Percentiles rank a stretch among this genome's conserved stretches.
Evolutionary conservation across 2,329 filamentous ascomycete genomes (phyloP).

Genomic region (Penicillium sp.): DNA sequence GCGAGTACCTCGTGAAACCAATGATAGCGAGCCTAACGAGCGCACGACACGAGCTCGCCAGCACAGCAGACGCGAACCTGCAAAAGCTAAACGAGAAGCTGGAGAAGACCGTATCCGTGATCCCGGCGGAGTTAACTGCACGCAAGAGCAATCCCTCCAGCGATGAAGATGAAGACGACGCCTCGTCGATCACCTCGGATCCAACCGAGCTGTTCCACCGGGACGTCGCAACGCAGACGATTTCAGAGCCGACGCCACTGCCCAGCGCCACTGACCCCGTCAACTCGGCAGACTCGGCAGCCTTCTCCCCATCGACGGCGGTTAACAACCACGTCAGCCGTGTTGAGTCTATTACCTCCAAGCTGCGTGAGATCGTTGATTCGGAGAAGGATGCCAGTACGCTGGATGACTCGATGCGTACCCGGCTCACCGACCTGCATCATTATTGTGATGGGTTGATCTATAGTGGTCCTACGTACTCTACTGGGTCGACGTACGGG

Average conservation of each 20-base stretch:
- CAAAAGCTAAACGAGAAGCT: slow-evolving; percentile 56
- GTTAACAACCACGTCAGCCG: slow-evolving; percentile 42
- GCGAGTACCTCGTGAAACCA: slow-evolving; percentile 57
- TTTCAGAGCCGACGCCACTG: slow-evolving; percentile 34
- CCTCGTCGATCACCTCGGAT: slow-evolving; percentile 50
- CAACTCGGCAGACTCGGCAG: slow-evolving; percentile 10
- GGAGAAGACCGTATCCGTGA: slow-evolving; percentile 49
- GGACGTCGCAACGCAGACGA: slow-evolving; percentile 62
- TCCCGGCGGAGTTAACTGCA: slow-evolving; percentile 42
- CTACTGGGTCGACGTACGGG: slow-evolving; percentile 29
- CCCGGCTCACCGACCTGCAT: slow-evolving; percentile 44
- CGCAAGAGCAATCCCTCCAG: slow-evolving; percentile 21
- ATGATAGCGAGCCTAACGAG: slow-evolving; percentile 55
- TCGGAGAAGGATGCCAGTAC: slow-evolving; percentile 35
- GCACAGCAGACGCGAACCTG: slow-evolving; percentile 51
- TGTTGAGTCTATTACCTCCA: slow-evolving; percentile 50
- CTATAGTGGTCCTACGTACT: slow-evolving; percentile 35
- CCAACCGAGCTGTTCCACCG: slow-evolving; percentile 63
- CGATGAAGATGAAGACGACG: slow-evolving; percentile 34
- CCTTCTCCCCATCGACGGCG: slow-evolving; percentile 21
- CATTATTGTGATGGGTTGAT: slow-evolving; percentile 52
- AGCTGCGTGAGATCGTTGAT: slow-evolving; percentile 48
- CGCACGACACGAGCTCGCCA: slow-evolving; percentile 57
- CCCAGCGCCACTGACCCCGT: slow-evolving; percentile 23
- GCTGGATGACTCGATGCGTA: slow-evolving; percentile 32